Percentiles rank a stretch among this genome's conserved stretches.
Evolutionary conservation across 2,329 filamentous ascomycete genomes (phyloP).

Genomic region (Pezicula neosporulosa): DNA sequence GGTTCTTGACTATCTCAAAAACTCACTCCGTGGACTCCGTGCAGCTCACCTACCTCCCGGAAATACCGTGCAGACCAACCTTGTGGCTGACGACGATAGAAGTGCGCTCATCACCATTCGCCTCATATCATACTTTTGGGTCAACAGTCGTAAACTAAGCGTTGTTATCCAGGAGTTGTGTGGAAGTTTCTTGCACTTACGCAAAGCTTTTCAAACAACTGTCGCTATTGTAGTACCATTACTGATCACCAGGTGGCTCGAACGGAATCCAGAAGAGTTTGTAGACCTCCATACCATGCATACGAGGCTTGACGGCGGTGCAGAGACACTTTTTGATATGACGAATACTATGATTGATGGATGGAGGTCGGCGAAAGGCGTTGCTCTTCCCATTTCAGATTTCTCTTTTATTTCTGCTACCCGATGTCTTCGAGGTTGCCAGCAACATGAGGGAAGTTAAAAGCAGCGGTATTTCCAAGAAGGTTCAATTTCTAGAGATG

Average conservation of each 20-base stretch:
- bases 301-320: constrained; percentile 59
- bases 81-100: constrained; percentile 24
- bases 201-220: constrained; percentile 60
- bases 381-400: constrained; percentile 61
- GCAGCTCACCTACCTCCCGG: constrained; percentile 22
- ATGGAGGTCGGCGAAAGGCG: constrained; percentile 51
- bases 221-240: constrained; percentile 60
- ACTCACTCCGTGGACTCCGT: constrained; percentile 23
- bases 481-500: constrained; percentile 61
- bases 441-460: constrained; percentile 64
- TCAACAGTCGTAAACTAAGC: constrained; percentile 59
- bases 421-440: constrained; percentile 68
- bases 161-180: constrained; percentile 63
- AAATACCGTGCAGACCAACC: constrained; percentile 16
- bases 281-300: constrained; percentile 58
- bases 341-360: constrained; percentile 59
- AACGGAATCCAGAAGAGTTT: constrained; percentile 62
- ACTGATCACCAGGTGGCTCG: constrained; percentile 63
- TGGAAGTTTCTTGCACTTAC: constrained; percentile 63
- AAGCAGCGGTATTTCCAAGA: constrained; percentile 59
- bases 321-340: constrained; percentile 69
- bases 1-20: constrained; percentile 56
- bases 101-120: constrained; percentile 51
- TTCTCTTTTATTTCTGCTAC: constrained; percentile 58
- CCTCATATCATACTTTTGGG: constrained; percentile 61